Conservation (phyloP, 2,329 filamentous ascomycete species). For the Fusarium pininemorale region DNA sequence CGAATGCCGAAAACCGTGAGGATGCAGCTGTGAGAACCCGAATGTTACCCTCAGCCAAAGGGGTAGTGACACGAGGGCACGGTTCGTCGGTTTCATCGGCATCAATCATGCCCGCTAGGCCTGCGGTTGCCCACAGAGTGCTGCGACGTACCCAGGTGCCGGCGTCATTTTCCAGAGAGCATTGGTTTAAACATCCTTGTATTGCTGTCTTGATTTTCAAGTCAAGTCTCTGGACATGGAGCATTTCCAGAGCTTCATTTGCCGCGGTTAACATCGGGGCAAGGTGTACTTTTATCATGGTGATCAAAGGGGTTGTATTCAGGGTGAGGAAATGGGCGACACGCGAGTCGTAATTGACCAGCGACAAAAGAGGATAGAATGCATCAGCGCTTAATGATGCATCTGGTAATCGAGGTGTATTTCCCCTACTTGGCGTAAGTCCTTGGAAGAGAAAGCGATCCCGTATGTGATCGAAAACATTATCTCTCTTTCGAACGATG, state of each 20-base stretch:
- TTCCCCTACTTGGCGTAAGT: accelerated
- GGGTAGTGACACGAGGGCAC: not conserved
- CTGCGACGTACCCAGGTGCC: not conserved
- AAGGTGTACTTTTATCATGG: not conserved
- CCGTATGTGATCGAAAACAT: not conserved
- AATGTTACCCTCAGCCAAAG: not conserved
- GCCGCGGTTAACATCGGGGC: not conserved
- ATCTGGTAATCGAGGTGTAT: not conserved
- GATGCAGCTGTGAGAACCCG: not conserved
- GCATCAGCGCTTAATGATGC: accelerated
- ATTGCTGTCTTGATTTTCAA: not conserved
- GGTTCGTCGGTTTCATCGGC: not conserved
- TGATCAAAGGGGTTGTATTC: not conserved
- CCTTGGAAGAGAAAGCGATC: not conserved
- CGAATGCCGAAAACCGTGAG: not conserved
- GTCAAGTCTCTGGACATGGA: not conserved
- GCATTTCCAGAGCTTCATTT: not conserved
- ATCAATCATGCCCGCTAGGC: not conserved
- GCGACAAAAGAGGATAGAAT: not conserved
- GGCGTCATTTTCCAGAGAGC: not conserved
- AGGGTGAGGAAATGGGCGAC: not conserved
- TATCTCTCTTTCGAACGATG: not conserved
- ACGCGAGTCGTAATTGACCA: not conserved
- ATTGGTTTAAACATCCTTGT: not conserved
- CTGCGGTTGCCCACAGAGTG: not conserved